Evolutionary conservation across 2,329 filamentous ascomycete genomes (phyloP).

Genomic region (Xylariaceae sp.): DNA sequence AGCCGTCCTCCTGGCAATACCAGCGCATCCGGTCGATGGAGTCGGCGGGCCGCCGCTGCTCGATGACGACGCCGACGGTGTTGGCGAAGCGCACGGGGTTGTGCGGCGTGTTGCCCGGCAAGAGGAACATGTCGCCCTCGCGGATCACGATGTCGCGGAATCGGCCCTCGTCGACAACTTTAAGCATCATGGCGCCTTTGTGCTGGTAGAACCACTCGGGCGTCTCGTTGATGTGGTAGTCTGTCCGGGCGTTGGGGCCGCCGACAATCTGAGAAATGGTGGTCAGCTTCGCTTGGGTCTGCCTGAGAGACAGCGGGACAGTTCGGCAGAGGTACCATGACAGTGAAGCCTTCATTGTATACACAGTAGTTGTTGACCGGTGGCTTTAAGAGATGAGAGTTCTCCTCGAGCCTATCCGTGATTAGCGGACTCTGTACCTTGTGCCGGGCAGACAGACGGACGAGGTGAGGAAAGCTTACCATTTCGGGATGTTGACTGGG

Average conservation of each 20-base stretch:
- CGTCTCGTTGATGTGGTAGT: conserved; percentile 97
- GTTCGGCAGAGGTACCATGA: conserved; percentile 57
- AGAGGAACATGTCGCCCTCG: conserved; percentile 89
- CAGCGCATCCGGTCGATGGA: conserved; percentile 78
- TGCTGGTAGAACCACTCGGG: conserved; percentile 99
- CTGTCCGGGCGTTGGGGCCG: conserved; percentile 90
- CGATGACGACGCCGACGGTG: conserved; percentile 90
- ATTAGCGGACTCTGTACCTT: too few relatives aligned
- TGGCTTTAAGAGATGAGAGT: conserved; percentile 86
- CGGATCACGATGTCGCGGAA: conserved; percentile 86
- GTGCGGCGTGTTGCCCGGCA: conserved; percentile 92
- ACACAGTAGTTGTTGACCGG: conserved; percentile 98
- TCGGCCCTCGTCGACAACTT: conserved; percentile 69
- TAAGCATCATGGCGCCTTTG: conserved; percentile 88
- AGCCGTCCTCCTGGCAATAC: conserved; percentile 63
- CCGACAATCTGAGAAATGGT: conserved; percentile 68
- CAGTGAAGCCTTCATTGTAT: conserved; percentile 77
- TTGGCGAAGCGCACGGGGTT: conserved; percentile 91
- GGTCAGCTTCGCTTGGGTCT: neutral
- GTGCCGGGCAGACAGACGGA: too few relatives aligned
- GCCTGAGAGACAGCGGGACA: neutral
- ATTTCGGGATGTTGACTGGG: conserved; percentile 55
- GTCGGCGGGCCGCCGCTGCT: conserved; percentile 70
- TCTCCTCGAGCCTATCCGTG: conserved; percentile 74
- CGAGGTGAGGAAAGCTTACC: too few relatives aligned